These are phyloP conservation scores for Musa troglodytarum DNA, from an alignment of 176 grass and related monocot species.

Conservation along the genomic window DNA sequence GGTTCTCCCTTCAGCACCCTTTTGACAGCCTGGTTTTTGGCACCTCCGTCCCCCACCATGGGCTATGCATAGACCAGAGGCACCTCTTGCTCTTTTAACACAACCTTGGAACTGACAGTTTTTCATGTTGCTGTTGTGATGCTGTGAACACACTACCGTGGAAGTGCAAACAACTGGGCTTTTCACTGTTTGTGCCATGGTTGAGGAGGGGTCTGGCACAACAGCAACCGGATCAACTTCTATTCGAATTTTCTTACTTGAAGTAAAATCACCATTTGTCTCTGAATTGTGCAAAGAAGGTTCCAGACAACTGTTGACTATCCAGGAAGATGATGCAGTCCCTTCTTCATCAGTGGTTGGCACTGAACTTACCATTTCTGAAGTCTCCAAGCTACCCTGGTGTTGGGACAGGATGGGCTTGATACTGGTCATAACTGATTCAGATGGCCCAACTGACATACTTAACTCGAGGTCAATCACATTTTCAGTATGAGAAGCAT, in stretches of 20 bases:
- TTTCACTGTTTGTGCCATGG: not conserved
- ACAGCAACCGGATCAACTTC: slow-evolving; percentile 20
- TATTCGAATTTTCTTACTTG: slow-evolving; percentile 7
- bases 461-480: slow-evolving; percentile 67
- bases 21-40: slow-evolving; percentile 55
- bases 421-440: slow-evolving; percentile 46
- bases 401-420: slow-evolving; percentile 21
- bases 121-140: slow-evolving; percentile 2
- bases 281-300: slow-evolving; percentile 29
- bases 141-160: not conserved
- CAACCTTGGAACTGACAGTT: slow-evolving; percentile 4
- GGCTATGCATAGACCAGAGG: slow-evolving; percentile 13
- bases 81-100: slow-evolving; percentile 14
- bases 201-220: not conserved
- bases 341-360: slow-evolving; percentile 20
- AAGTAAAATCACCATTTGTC: slow-evolving; percentile 34
- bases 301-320: slow-evolving; percentile 32
- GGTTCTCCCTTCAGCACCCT: slow-evolving; percentile 82
- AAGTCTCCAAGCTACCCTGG: slow-evolving; percentile 23
- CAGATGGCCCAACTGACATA: slow-evolving; percentile 53
- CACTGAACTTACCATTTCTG: slow-evolving; percentile 5
- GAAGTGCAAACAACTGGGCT: not conserved
- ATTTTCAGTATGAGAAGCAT: slow-evolving; percentile 18
- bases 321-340: slow-evolving; percentile 36
- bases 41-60: slow-evolving; percentile 33